Evolutionary conservation across 768 basidiomycete genomes (phyloP).

Genomic region (Auricularia sp.): DNA sequence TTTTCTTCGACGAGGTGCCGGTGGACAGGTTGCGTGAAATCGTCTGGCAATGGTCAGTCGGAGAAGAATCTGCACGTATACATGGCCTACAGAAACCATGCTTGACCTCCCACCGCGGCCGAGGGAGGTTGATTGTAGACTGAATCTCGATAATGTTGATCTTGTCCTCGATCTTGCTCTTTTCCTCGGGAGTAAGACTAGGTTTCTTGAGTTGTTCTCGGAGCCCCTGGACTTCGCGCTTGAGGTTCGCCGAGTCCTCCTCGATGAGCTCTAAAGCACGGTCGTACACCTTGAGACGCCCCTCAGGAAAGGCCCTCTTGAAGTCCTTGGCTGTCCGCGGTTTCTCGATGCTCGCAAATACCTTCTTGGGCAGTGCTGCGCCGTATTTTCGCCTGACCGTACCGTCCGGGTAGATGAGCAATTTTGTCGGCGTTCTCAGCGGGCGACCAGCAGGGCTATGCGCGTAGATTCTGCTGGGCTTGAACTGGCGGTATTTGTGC

Average conservation of each 20-base stretch:
- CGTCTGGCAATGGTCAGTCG: conserved; percentile 20
- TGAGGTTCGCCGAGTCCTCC: conserved; percentile 44
- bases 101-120: conserved; percentile 64
- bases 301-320: neutral
- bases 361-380: neutral
- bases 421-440: neutral
- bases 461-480: neutral
- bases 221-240: conserved; percentile 34
- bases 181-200: conserved; percentile 10
- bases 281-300: conserved; percentile 43
- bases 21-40: conserved; percentile 44
- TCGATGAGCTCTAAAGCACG: conserved; percentile 65
- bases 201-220: neutral
- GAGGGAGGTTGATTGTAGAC: conserved; percentile 75
- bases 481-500: neutral
- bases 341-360: neutral
- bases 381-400: neutral
- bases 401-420: neutral
- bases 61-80: too few relatives aligned
- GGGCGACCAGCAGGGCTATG: neutral
- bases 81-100: conserved; percentile 61
- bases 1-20: conserved; percentile 72
- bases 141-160: conserved; percentile 62
- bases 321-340: neutral
- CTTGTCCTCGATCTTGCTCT: conserved; percentile 39